Evolutionary conservation across 306 rosid species (phyloP).

Genomic region (Vachellia collinsii): DNA sequence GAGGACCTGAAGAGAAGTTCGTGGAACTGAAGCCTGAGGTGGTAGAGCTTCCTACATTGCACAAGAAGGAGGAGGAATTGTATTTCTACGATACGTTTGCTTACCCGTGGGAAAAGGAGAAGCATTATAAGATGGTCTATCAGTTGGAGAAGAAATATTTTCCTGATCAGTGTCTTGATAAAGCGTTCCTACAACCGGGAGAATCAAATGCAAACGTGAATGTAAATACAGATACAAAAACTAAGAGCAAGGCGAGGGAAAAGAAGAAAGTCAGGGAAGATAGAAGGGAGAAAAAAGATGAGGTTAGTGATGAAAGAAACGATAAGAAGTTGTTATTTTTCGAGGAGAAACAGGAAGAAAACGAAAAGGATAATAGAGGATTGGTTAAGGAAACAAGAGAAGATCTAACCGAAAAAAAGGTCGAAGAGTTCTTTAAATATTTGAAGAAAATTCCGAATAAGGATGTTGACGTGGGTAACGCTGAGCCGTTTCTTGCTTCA

Average conservation of each 20-base stretch:
- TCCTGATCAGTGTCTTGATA: slow-evolving; percentile 81
- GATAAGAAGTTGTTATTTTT: slow-evolving; percentile 67
- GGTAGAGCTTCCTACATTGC: slow-evolving; percentile 72
- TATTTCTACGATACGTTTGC: slow-evolving; percentile 71
- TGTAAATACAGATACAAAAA: not conserved
- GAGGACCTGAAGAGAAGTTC: slow-evolving; percentile 47
- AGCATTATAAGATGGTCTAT: slow-evolving; percentile 92
- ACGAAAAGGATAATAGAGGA: slow-evolving; percentile 28
- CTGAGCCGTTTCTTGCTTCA: slow-evolving; percentile 68
- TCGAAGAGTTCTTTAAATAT: slow-evolving; percentile 83
- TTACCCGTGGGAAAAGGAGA: slow-evolving; percentile 94
- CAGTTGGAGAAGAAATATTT: slow-evolving; percentile 89
- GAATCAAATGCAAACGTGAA: slow-evolving; percentile 39
- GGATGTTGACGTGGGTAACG: slow-evolving; percentile 47
- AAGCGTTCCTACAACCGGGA: slow-evolving; percentile 89
- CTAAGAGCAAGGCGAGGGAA: slow-evolving; percentile 34
- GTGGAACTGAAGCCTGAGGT: slow-evolving; percentile 88
- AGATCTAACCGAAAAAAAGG: slow-evolving; percentile 68
- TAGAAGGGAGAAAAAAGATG: slow-evolving; percentile 36
- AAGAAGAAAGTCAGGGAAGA: slow-evolving; percentile 38
- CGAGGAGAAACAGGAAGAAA: slow-evolving; percentile 49
- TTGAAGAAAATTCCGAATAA: slow-evolving; percentile 69
- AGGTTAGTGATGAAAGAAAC: slow-evolving; percentile 30
- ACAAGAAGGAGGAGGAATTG: slow-evolving; percentile 81
- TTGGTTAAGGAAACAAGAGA: slow-evolving; percentile 36